Evolutionary conservation across 2,329 filamentous ascomycete genomes (phyloP).

Genomic region (Fonsecaea erecta): DNA sequence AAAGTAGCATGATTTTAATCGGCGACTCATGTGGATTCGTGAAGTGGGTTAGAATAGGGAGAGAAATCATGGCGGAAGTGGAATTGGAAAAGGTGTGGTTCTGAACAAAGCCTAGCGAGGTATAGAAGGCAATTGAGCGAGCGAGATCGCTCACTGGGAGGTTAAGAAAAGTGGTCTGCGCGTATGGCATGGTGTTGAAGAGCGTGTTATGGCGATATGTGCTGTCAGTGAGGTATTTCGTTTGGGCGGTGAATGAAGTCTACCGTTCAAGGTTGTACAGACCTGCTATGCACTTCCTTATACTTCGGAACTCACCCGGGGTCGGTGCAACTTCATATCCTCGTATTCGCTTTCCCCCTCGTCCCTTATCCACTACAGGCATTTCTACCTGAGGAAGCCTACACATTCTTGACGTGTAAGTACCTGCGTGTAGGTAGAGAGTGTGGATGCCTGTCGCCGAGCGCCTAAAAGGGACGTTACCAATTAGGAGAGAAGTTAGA

Average conservation of each 20-base stretch:
- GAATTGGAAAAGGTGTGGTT: constrained; percentile 29
- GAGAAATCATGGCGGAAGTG: constrained; percentile 20
- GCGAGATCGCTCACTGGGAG: constrained; percentile 28
- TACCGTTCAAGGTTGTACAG: background rate
- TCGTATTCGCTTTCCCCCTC: background rate
- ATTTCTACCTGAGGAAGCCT: background rate
- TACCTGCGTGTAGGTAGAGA: background rate
- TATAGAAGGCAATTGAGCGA: constrained; percentile 29
- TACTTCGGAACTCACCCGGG: background rate
- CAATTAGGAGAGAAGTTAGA: background rate
- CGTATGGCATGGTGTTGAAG: constrained; percentile 1
- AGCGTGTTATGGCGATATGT: background rate
- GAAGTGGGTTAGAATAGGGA: constrained; percentile 15
- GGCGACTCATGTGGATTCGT: background rate
- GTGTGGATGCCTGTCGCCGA: background rate
- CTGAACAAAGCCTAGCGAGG: constrained; percentile 32
- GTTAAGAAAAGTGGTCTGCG: constrained; percentile 30
- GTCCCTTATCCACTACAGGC: background rate
- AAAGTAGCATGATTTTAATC: background rate
- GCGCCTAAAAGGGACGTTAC: background rate
- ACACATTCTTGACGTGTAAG: background rate
- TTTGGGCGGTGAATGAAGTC: background rate
- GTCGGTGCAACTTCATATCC: background rate
- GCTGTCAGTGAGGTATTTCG: background rate
- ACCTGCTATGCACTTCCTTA: background rate